Percentiles rank a stretch among this genome's conserved stretches.
Conservation (phyloP, 2,329 filamentous ascomycete species). For the Phyllosticta citribraziliensis region DNA sequence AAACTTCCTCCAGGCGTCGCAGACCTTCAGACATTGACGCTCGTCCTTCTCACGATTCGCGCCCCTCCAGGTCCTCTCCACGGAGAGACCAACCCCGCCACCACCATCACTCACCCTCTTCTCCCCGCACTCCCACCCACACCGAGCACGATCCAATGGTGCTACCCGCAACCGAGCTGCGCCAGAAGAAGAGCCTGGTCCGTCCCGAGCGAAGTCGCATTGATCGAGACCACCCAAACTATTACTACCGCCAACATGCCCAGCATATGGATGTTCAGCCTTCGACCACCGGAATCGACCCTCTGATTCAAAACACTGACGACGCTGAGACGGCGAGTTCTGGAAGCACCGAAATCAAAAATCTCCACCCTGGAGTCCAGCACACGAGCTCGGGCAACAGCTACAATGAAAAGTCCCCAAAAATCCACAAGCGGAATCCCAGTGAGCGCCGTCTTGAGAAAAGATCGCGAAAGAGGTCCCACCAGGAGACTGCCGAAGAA, state of each 20-base stretch:
- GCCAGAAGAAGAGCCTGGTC: conserved; percentile 78
- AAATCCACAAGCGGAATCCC: conserved; percentile 23
- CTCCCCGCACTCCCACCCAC: conserved; percentile 29
- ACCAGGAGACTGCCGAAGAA: conserved; percentile 43
- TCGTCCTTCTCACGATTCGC: conserved; percentile 34
- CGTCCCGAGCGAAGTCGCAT: conserved; percentile 80
- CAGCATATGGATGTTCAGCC: conserved; percentile 85
- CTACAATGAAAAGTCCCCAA: conserved; percentile 26
- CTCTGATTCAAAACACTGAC: conserved; percentile 62
- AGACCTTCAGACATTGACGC: conserved; percentile 62
- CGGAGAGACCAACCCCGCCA: conserved; percentile 33
- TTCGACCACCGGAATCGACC: conserved; percentile 86
- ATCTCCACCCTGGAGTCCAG: conserved; percentile 36
- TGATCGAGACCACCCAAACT: conserved; percentile 82
- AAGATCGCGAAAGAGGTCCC: conserved; percentile 38
- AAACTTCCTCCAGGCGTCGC: conserved; percentile 59
- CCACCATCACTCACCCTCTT: conserved; percentile 32
- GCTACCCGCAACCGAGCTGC: conserved; percentile 39
- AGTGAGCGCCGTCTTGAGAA: conserved; percentile 35
- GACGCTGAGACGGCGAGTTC: conserved; percentile 48
- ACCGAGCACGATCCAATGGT: conserved; percentile 46
- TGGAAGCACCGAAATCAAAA: conserved; percentile 51
- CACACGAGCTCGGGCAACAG: conserved; percentile 15
- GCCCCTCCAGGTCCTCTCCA: conserved; percentile 19
- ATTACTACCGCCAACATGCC: conserved; percentile 90